A percentile compares a stretch with the other conserved stretches of the same genome.
phyloP scores from a whole-genome alignment of 495 filamentous ascomycete species.

The Podospora pseudocomata region DNA sequence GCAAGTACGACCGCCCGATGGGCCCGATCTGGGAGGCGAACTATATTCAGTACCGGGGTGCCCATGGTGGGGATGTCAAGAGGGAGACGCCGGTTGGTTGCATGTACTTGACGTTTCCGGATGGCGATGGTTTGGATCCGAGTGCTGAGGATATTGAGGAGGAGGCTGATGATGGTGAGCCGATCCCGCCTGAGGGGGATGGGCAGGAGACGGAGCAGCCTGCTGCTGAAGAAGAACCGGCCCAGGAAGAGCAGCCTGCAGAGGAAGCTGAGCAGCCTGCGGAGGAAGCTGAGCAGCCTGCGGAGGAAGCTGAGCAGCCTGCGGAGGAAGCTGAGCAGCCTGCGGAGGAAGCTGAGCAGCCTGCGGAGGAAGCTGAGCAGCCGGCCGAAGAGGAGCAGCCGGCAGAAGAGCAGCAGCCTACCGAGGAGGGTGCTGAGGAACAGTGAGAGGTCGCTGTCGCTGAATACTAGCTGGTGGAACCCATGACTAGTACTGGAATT shows the following conservation, averaged over 20 bases:
- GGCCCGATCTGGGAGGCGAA: conserved; percentile 6
- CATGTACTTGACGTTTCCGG: conserved; percentile 5
- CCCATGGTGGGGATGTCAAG: neutral
- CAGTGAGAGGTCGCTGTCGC: too few species aligned
- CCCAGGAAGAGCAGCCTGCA: neutral
- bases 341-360: neutral
- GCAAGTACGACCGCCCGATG: conserved; percentile 1
- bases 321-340: neutral
- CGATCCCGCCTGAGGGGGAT: neutral
- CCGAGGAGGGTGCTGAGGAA: too few species aligned
- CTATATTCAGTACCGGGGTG: conserved; percentile 3
- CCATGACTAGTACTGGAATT: too few species aligned
- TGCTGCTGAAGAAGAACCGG: neutral
- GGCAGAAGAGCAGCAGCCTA: neutral
- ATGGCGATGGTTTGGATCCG: neutral
- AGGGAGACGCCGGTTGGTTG: neutral
- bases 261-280: neutral
- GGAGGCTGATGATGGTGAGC: neutral
- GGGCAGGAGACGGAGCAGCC: neutral
- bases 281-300: neutral
- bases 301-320: neutral
- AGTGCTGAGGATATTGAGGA: neutral
- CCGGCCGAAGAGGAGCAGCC: neutral
- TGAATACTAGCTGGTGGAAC: too few species aligned
- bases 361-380: neutral